phyloP scores from a whole-genome alignment of 2,329 filamentous ascomycete genomes.

The Fusarium concolor region DNA sequence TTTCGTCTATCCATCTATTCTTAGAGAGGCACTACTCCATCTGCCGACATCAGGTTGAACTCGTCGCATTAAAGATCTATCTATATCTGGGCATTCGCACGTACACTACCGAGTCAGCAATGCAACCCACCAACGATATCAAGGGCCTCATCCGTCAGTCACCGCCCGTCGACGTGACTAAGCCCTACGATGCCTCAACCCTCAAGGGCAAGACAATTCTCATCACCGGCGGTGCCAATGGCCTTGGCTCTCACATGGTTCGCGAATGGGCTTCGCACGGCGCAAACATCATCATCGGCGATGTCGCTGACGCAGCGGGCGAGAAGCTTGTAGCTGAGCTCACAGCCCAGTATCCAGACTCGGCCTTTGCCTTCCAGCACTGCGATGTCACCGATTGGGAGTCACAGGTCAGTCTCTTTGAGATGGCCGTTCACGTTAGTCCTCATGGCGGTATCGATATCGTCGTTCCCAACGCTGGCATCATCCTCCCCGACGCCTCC shows the following conservation, averaged over 20 bases:
- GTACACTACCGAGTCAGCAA: neutral
- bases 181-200: slow-evolving; percentile 57
- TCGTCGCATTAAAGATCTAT: neutral
- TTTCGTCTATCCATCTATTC: neutral
- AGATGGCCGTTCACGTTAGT: slow-evolving; percentile 64
- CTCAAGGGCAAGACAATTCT: slow-evolving; percentile 68
- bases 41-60: slow-evolving; percentile 5
- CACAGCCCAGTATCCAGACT: slow-evolving; percentile 52
- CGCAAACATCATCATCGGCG: slow-evolving; percentile 72
- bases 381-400: slow-evolving; percentile 76
- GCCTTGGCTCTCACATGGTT: slow-evolving; percentile 67
- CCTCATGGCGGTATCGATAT: slow-evolving; percentile 68
- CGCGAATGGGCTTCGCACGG: slow-evolving; percentile 65
- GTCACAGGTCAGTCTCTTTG: slow-evolving; percentile 73
- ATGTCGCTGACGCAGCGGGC: slow-evolving; percentile 67
- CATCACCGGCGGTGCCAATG: slow-evolving; percentile 73
- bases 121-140: slow-evolving; percentile 37
- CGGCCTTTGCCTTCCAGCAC: slow-evolving; percentile 65
- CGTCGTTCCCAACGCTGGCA: slow-evolving; percentile 75
- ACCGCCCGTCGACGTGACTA: slow-evolving; percentile 58
- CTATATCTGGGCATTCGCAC: neutral
- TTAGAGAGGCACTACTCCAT: neutral
- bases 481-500: slow-evolving; percentile 54
- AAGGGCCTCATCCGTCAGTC: slow-evolving; percentile 50
- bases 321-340: slow-evolving; percentile 66